These are phyloP conservation scores for Cystoderma amianthinum DNA, from an alignment of 768 basidiomycete genomes.

Conservation along the genomic window DNA sequence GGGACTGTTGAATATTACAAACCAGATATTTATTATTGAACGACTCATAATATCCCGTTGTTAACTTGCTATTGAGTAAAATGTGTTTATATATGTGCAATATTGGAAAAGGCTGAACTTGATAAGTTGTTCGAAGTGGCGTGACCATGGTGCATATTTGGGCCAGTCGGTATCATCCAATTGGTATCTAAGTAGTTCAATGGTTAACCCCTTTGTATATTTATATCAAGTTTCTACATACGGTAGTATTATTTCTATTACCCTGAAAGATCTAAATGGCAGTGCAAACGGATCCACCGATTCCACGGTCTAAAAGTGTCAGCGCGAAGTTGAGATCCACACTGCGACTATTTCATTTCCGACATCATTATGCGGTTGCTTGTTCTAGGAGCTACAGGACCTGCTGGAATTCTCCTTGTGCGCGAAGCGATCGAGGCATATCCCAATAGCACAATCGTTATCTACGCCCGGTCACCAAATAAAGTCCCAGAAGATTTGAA, in stretches of 20 bases:
- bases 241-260: no score
- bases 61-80: not conserved
- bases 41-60: not conserved
- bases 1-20: constrained; percentile 55
- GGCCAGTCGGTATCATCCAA: no score
- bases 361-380: constrained; percentile 39
- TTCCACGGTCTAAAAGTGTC: no score
- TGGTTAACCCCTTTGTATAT: no score
- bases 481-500: constrained; percentile 51
- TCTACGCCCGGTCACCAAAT: constrained; percentile 59
- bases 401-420: constrained; percentile 48
- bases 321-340: no score
- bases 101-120: constrained; percentile 2
- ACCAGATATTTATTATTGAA: not conserved
- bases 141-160: no score
- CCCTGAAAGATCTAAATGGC: no score
- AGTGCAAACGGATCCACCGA: no score
- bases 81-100: constrained; percentile 9
- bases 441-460: constrained; percentile 34
- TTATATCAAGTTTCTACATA: no score
- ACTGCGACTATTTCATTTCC: no score
- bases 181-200: no score
- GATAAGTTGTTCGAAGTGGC: not conserved
- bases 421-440: constrained; percentile 42
- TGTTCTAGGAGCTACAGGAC: constrained; percentile 67